These are phyloP conservation scores for Vaccinium darrowii DNA, from an alignment of 148 eudicot genomes.

Conservation along the genomic window DNA sequence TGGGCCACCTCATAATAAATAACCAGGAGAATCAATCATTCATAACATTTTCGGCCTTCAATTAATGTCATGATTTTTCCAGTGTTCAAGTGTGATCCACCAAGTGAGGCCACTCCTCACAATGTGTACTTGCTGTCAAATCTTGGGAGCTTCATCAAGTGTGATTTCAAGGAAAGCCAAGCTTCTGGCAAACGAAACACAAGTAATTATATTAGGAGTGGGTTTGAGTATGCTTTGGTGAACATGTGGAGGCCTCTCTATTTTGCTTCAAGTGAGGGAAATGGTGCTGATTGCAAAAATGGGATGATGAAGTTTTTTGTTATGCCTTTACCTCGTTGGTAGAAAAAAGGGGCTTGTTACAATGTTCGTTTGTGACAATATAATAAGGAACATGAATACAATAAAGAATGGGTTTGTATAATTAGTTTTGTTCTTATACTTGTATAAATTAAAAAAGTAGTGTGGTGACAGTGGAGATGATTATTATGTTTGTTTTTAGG, in stretches of 20 bases:
- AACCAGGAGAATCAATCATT: too few species aligned
- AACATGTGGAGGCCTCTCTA: conserved; percentile 16
- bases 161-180: conserved; percentile 19
- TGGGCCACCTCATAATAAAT: too few species aligned
- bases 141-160: conserved; percentile 18
- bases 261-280: conserved; percentile 19
- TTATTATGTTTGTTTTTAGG: neutral
- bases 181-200: conserved; percentile 13
- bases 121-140: conserved; percentile 22
- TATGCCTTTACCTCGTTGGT: conserved; percentile 17
- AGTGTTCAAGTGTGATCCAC: conserved; percentile 17
- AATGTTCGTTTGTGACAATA: neutral
- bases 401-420: too few species aligned
- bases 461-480: neutral
- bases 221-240: conserved; percentile 10
- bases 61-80: neutral
- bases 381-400: neutral
- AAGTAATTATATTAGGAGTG: conserved; percentile 14
- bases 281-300: conserved; percentile 12
- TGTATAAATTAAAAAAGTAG: neutral
- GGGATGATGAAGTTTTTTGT: conserved; percentile 22
- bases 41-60: neutral
- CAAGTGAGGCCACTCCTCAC: conserved; percentile 13
- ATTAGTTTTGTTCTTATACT: neutral
- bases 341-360: neutral